These are phyloP conservation scores for Leccinum arenicola DNA, from an alignment of 768 basidiomycete species.

Conservation along the genomic window DNA sequence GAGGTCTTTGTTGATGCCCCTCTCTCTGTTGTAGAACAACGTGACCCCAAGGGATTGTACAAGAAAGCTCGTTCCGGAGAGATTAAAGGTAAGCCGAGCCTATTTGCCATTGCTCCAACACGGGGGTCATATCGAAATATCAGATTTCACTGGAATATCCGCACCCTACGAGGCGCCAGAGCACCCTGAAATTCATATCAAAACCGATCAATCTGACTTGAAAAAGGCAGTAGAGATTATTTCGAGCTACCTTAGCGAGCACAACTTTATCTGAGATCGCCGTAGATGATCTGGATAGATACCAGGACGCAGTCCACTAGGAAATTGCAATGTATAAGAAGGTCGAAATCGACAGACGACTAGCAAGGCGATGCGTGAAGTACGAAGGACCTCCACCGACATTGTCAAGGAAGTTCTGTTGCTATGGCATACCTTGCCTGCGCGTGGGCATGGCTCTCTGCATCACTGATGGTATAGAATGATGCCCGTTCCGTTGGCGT, in stretches of 20 bases:
- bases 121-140: slow-evolving; percentile 6
- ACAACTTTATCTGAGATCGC: slow-evolving; percentile 51
- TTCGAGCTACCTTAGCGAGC: slow-evolving; percentile 68
- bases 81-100: slow-evolving; percentile 72
- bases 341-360: slow-evolving; percentile 17
- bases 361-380: slow-evolving; percentile 12
- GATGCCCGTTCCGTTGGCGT: slow-evolving; percentile 24
- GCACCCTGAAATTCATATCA: slow-evolving; percentile 87
- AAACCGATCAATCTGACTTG: slow-evolving; percentile 78
- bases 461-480: slow-evolving; percentile 6
- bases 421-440: slow-evolving; percentile 12
- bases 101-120: background rate
- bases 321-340: slow-evolving; percentile 12
- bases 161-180: slow-evolving; percentile 93
- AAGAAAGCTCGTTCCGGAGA: slow-evolving; percentile 94
- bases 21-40: slow-evolving; percentile 78
- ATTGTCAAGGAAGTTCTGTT: slow-evolving; percentile 21
- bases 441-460: slow-evolving; percentile 7
- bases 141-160: slow-evolving; percentile 97
- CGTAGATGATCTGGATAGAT: slow-evolving; percentile 19
- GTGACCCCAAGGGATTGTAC: slow-evolving; percentile 97
- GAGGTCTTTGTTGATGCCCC: slow-evolving; percentile 97
- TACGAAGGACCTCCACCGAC: background rate
- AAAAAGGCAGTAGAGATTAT: slow-evolving; percentile 76
- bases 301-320: slow-evolving; percentile 8